Evolutionary conservation across 805 yeast genomes (phyloP).

Genomic region (Lipomyces yamadae): DNA sequence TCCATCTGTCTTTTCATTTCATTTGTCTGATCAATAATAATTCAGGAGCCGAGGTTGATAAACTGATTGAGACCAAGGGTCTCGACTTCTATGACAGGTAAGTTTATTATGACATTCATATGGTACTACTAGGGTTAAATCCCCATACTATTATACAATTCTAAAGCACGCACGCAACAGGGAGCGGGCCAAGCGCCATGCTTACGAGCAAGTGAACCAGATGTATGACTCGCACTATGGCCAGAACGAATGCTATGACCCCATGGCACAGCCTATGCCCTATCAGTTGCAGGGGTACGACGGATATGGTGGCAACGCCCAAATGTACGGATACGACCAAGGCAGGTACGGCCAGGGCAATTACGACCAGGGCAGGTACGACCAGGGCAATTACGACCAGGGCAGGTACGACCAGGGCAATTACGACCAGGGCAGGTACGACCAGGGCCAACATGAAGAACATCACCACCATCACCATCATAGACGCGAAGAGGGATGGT

Average conservation of each 20-base stretch:
- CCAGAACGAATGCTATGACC: constrained; percentile 36
- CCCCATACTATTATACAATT: neutral
- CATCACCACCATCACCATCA: no score
- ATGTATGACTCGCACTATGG: constrained; percentile 43
- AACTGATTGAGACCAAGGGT: constrained; percentile 44
- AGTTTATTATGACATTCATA: neutral
- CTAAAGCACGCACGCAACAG: neutral
- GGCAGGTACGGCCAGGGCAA: constrained; percentile 9
- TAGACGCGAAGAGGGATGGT: neutral
- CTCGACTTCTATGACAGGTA: constrained; percentile 40
- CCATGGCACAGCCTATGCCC: constrained; percentile 18
- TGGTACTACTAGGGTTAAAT: neutral
- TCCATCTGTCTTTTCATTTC: neutral
- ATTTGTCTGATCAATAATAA: neutral
- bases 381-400: neutral
- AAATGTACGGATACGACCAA: neutral
- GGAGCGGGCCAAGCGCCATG: constrained; percentile 38
- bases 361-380: neutral
- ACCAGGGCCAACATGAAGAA: neutral
- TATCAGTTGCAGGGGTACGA: constrained; percentile 16
- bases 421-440: neutral
- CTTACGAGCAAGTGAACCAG: constrained; percentile 39
- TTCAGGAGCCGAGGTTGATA: constrained; percentile 42
- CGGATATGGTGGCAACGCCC: constrained; percentile 14
- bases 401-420: constrained; percentile 5